phyloP scores from a whole-genome alignment of 495 filamentous ascomycete genomes.

The Pseudevernia furfuracea region DNA sequence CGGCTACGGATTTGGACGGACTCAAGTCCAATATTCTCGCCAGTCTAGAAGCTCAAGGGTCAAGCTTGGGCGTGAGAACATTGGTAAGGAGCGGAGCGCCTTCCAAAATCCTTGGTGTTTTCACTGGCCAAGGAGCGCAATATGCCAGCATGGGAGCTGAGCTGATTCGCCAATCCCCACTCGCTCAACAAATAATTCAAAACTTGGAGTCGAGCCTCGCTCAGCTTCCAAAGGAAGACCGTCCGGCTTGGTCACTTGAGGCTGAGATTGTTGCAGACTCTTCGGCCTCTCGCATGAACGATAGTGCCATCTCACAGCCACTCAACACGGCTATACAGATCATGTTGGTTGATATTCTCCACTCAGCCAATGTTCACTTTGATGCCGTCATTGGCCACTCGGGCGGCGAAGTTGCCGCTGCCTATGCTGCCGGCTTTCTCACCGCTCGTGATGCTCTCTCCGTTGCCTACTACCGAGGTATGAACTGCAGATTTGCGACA shows the following conservation, averaged over 20 bases:
- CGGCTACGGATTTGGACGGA: background rate
- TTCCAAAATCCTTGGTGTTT: constrained; percentile 22
- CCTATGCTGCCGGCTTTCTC: constrained; percentile 50
- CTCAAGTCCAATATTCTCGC: constrained; percentile 1
- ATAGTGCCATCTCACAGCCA: constrained; percentile 26
- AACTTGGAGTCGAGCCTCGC: background rate
- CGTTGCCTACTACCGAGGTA: constrained; percentile 36
- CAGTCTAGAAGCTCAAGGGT: background rate
- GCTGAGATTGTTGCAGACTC: background rate
- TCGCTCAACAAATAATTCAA: background rate
- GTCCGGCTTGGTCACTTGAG: constrained; percentile 26
- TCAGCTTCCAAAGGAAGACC: background rate
- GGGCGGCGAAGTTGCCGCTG: constrained; percentile 56
- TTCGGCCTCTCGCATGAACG: constrained; percentile 15
- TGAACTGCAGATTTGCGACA: background rate
- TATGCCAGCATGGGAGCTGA: constrained; percentile 29
- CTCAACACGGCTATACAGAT: constrained; percentile 34
- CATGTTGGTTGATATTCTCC: constrained; percentile 47
- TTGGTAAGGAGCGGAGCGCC: constrained; percentile 1
- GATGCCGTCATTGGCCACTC: constrained; percentile 51
- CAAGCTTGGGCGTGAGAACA: background rate
- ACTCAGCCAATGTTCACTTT: constrained; percentile 45
- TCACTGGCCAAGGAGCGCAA: constrained; percentile 35
- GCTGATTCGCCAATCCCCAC: background rate
- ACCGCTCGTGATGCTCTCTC: constrained; percentile 35